A percentile compares a stretch with the other conserved stretches of the same genome.
Evolutionary conservation across 192 early-diverging fungal species (phyloP).

Genomic region (Oehlia diaphana): DNA sequence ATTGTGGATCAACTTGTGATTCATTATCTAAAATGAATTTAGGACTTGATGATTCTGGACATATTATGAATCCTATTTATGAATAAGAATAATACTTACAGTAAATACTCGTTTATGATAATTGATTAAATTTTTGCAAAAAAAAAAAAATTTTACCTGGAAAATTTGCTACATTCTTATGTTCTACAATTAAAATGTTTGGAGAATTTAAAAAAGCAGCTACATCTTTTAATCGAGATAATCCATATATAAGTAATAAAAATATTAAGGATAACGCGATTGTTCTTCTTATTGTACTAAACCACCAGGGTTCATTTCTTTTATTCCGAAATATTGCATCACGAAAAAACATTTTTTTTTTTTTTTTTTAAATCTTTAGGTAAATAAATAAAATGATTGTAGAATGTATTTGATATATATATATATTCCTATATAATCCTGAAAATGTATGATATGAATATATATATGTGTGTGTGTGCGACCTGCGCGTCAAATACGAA

Average conservation of each 20-base stretch:
- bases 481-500: no score
- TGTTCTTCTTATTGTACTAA: neutral
- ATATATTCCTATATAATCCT: no score
- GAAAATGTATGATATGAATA: no score
- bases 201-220: neutral
- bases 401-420: no score
- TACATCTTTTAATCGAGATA: neutral
- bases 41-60: neutral
- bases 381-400: no score
- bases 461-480: no score
- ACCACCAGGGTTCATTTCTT: neutral
- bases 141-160: neutral
- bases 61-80: neutral
- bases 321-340: neutral
- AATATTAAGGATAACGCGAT: neutral
- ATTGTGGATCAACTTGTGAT: neutral
- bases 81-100: neutral
- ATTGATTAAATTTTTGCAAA: no score
- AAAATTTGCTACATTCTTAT: neutral
- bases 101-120: neutral
- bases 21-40: neutral
- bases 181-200: neutral
- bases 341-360: neutral
- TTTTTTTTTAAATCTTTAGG: neutral
- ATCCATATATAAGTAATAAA: neutral